A percentile compares a stretch with the other conserved stretches of the same genome.
phyloP scores from a whole-genome alignment of 768 basidiomycete genomes.

The Auriculariales sp. region DNA sequence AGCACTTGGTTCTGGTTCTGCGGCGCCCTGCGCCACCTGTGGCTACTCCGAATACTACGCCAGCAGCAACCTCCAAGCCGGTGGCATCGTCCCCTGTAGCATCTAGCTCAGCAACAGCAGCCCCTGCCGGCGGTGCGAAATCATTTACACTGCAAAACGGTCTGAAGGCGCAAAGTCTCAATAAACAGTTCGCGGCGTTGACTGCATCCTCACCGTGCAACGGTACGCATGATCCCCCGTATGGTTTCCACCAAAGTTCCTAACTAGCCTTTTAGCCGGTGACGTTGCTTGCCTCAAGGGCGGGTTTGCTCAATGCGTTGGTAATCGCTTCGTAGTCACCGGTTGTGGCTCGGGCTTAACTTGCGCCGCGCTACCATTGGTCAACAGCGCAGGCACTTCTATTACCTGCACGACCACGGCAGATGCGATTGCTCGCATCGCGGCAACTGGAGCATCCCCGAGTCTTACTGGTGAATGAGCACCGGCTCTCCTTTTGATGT shows the following conservation, averaged over 20 bases:
- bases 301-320: constrained; percentile 41
- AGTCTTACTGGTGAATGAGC: constrained; percentile 20
- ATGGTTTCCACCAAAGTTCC: constrained; percentile 5
- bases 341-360: constrained; percentile 16
- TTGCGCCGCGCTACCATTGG: constrained; percentile 38
- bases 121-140: not conserved
- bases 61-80: not conserved
- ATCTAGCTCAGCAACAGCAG: too few relatives aligned
- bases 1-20: not conserved
- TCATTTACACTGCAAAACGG: constrained; percentile 30
- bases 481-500: too few relatives aligned
- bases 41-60: not conserved
- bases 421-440: constrained; percentile 33
- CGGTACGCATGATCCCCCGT: constrained; percentile 4
- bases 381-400: constrained; percentile 32
- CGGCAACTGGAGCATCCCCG: constrained; percentile 28
- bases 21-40: not conserved
- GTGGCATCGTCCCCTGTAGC: too few relatives aligned
- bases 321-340: constrained; percentile 15
- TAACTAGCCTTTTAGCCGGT: constrained; percentile 13
- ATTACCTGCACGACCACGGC: constrained; percentile 36
- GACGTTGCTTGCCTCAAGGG: constrained; percentile 37
- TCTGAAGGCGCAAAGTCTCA: constrained; percentile 33
- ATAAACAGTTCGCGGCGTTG: constrained; percentile 9
- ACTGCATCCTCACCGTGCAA: constrained; percentile 17